These are phyloP conservation scores for Nemania sp. DNA, from an alignment of 2,329 filamentous ascomycete genomes.

Conservation along the genomic window DNA sequence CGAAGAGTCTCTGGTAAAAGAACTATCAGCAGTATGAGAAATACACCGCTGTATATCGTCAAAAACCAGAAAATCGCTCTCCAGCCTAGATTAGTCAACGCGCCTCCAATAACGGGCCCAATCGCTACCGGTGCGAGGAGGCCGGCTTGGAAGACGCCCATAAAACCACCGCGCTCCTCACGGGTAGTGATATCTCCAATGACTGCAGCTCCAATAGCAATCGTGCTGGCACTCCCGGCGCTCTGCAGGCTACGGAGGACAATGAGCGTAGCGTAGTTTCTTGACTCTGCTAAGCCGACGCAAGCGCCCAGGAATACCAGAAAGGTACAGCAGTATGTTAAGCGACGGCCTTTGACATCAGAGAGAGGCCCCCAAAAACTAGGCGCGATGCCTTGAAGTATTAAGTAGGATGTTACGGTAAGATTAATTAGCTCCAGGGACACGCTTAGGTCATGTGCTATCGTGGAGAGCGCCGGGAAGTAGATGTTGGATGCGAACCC, in stretches of 20 bases:
- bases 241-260: slow-evolving; percentile 65
- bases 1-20: slow-evolving; percentile 62
- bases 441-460: slow-evolving; percentile 58
- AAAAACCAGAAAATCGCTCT: slow-evolving; percentile 67
- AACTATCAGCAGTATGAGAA: slow-evolving; percentile 55
- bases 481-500: slow-evolving; percentile 61
- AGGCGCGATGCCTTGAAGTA: slow-evolving; percentile 68
- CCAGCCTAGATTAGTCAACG: slow-evolving; percentile 65
- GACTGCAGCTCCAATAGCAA: slow-evolving; percentile 65
- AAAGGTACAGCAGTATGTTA: slow-evolving; percentile 62
- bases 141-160: slow-evolving; percentile 59
- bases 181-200: slow-evolving; percentile 69
- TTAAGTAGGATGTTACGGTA: slow-evolving; percentile 60
- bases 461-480: slow-evolving; percentile 60
- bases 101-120: slow-evolving; percentile 65
- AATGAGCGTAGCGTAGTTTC: slow-evolving; percentile 59
- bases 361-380: slow-evolving; percentile 61
- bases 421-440: slow-evolving; percentile 56
- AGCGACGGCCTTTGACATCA: slow-evolving; percentile 59
- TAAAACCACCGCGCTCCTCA: slow-evolving; percentile 66
- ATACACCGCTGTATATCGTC: slow-evolving; percentile 55
- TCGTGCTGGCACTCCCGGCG: slow-evolving; percentile 65
- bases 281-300: slow-evolving; percentile 60
- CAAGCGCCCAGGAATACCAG: slow-evolving; percentile 60
- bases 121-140: slow-evolving; percentile 54